phyloP scores from a whole-genome alignment of 2,329 filamentous ascomycete species.

The Phaeosphaeria sp. region DNA sequence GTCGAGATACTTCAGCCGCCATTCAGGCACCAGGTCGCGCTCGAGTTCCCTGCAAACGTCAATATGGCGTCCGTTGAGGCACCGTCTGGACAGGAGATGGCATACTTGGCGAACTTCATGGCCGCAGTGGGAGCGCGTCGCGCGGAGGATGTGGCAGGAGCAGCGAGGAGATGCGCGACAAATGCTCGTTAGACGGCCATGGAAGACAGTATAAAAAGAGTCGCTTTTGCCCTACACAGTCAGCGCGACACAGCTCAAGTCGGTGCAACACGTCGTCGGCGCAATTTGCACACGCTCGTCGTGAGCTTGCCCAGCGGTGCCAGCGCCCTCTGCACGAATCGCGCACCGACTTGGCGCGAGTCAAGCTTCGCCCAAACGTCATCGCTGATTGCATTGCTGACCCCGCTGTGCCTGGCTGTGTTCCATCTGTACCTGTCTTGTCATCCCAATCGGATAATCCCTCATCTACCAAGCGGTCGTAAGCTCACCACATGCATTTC shows the following conservation, averaged over 20 bases:
- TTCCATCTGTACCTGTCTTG: no score
- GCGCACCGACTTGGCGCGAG: slow-evolving; percentile 12
- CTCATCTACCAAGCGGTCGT: not conserved
- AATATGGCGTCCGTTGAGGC: slow-evolving; percentile 6
- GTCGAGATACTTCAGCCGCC: slow-evolving; percentile 91
- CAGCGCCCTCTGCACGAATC: slow-evolving; percentile 17
- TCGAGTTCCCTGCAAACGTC: slow-evolving; percentile 72
- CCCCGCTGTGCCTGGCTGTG: not conserved
- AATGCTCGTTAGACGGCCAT: not conserved
- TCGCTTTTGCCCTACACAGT: not conserved
- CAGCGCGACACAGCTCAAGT: not conserved
- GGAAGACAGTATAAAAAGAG: not conserved
- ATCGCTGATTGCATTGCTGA: not conserved
- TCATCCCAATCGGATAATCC: not conserved
- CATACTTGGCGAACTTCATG: slow-evolving; percentile 70
- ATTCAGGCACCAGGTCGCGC: slow-evolving; percentile 89
- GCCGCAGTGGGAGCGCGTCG: slow-evolving; percentile 15
- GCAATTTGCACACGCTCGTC: not conserved
- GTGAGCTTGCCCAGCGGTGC: not conserved
- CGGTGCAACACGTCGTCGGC: not conserved
- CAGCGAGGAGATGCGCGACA: not conserved
- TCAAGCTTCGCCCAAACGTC: slow-evolving; percentile 12
- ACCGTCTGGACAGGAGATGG: slow-evolving; percentile 17
- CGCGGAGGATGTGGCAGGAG: not conserved
- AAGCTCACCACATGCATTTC: not conserved